Evolutionary conservation across 2,329 filamentous ascomycete species (phyloP).

Genomic region (Colletotrichum sp.): DNA sequence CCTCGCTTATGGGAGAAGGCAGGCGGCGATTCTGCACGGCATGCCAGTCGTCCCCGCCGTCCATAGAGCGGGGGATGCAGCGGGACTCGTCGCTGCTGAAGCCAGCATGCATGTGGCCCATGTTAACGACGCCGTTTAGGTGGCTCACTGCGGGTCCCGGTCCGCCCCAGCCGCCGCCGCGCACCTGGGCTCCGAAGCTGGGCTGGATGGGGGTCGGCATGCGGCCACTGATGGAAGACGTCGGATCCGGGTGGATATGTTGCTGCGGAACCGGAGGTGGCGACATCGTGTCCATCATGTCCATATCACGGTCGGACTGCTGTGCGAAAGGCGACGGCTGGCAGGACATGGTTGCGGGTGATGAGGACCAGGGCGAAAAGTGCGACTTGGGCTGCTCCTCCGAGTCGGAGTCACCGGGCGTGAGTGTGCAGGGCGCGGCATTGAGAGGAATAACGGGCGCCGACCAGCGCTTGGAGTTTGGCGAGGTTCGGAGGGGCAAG

Average conservation of each 20-base stretch:
- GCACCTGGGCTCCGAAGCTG: constrained; percentile 60
- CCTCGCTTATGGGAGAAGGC: constrained; percentile 66
- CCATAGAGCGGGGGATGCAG: constrained; percentile 54
- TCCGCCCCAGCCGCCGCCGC: constrained; percentile 54
- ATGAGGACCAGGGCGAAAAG: constrained; percentile 37
- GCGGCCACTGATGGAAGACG: constrained; percentile 42
- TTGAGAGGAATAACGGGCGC: constrained; percentile 14
- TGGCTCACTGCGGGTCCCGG: constrained; percentile 30
- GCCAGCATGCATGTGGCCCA: constrained; percentile 44
- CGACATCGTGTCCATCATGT: constrained; percentile 45
- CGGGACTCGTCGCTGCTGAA: constrained; percentile 41
- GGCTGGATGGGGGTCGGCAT: constrained; percentile 67
- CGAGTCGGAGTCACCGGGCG: constrained; percentile 43
- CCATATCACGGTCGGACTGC: constrained; percentile 47
- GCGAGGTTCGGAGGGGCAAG: constrained; percentile 54
- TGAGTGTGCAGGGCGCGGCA: constrained; percentile 31
- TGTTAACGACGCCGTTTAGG: constrained; percentile 39
- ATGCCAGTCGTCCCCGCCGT: constrained; percentile 53
- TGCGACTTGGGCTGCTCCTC: constrained; percentile 40
- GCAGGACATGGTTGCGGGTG: constrained; percentile 24
- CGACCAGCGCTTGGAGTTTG: constrained; percentile 34
- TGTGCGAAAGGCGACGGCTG: constrained; percentile 25
- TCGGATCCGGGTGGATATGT: background rate
- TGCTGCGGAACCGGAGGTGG: constrained; percentile 35
- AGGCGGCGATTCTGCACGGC: constrained; percentile 58